Conservation (phyloP, 441 rosid genomes). For the Brassica balearica region DNA sequence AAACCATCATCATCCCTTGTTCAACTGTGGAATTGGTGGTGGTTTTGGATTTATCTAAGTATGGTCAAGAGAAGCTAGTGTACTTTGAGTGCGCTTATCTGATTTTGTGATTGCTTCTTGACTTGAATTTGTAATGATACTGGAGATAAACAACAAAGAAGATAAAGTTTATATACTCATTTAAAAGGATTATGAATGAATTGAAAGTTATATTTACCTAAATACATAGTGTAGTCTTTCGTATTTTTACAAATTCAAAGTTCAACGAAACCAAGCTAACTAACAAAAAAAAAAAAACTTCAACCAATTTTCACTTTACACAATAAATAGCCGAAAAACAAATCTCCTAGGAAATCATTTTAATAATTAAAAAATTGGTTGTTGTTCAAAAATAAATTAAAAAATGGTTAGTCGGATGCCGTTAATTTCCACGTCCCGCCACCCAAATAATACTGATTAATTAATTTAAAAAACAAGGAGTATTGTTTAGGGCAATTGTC, state of each 20-base stretch:
- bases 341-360: neutral
- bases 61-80: neutral
- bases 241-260: neutral
- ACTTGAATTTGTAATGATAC: neutral
- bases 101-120: neutral
- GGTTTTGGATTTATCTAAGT: neutral
- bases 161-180: too few species aligned
- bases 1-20: neutral
- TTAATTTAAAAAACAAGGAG: neutral
- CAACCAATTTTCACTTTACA: neutral
- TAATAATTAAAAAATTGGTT: neutral
- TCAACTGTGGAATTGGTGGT: neutral
- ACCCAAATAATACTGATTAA: neutral
- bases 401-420: constrained; percentile 6
- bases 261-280: too few species aligned
- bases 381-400: too few species aligned
- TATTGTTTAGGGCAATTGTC: too few species aligned
- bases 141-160: too few species aligned
- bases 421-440: constrained; percentile 33
- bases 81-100: neutral
- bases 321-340: neutral
- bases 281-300: neutral
- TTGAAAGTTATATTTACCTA: neutral
- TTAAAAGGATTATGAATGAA: too few species aligned
- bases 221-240: neutral